Percentiles rank a stretch among this genome's conserved stretches.
Evolutionary conservation across 2,329 filamentous ascomycete genomes (phyloP).

Genomic region (Diplocarpon rosae): DNA sequence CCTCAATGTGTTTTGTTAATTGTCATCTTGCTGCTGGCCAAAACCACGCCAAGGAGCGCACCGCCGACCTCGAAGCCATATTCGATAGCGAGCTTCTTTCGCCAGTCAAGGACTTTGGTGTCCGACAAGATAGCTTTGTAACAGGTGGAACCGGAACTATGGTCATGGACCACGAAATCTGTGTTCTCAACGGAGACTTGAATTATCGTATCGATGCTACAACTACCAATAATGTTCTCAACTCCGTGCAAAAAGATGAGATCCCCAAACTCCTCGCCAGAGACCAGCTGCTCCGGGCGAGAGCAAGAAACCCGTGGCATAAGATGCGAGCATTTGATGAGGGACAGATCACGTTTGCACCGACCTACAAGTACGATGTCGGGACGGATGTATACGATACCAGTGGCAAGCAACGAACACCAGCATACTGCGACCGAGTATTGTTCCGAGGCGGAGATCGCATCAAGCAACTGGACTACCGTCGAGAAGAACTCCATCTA

Average conservation of each 20-base stretch:
- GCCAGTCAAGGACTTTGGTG: slow-evolving; percentile 52
- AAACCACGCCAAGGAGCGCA: slow-evolving; percentile 76
- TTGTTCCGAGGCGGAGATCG: slow-evolving; percentile 73
- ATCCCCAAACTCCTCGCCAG: slow-evolving; percentile 79
- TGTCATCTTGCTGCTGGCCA: slow-evolving; percentile 95
- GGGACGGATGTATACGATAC: slow-evolving; percentile 90
- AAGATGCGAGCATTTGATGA: slow-evolving; percentile 85
- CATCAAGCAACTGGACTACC: slow-evolving; percentile 80
- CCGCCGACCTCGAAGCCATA: slow-evolving; percentile 85
- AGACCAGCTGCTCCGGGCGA: slow-evolving; percentile 83
- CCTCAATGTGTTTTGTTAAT: slow-evolving; percentile 90
- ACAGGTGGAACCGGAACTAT: slow-evolving; percentile 91
- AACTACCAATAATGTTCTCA: slow-evolving; percentile 84
- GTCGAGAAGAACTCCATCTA: slow-evolving; percentile 76
- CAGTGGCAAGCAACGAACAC: slow-evolving; percentile 85
- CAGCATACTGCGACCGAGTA: slow-evolving; percentile 92
- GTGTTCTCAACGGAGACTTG: slow-evolving; percentile 86
- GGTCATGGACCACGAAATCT: slow-evolving; percentile 96
- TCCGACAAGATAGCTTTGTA: slow-evolving; percentile 67
- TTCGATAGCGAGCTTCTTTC: slow-evolving; percentile 72
- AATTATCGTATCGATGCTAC: slow-evolving; percentile 99
- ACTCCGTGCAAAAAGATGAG: slow-evolving; percentile 71
- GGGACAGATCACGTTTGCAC: slow-evolving; percentile 78
- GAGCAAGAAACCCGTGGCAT: slow-evolving; percentile 82
- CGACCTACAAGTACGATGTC: slow-evolving; percentile 98